A percentile compares a stretch with the other conserved stretches of the same genome.
Conservation (phyloP, 2,329 filamentous ascomycete genomes). For the Diaporthe caulivora region DNA sequence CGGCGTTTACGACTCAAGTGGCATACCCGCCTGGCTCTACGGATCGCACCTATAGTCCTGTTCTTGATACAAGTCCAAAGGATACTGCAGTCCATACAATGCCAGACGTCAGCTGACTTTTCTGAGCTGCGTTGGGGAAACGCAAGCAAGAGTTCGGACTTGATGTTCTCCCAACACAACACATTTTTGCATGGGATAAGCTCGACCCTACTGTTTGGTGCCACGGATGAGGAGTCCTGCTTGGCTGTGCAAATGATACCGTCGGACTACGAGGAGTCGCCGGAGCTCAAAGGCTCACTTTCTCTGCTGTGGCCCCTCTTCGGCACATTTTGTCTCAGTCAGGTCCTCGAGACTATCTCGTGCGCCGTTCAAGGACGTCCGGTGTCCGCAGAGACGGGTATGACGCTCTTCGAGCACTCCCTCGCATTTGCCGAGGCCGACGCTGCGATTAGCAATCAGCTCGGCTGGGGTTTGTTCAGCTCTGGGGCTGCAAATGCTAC, state of each 20-base stretch:
- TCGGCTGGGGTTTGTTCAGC: slow-evolving; percentile 77
- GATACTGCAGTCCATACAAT: slow-evolving; percentile 88
- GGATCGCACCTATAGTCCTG: slow-evolving; percentile 77
- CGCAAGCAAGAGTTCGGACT: slow-evolving; percentile 71
- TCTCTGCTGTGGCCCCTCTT: slow-evolving; percentile 82
- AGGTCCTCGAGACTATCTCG: slow-evolving; percentile 89
- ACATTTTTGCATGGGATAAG: slow-evolving; percentile 79
- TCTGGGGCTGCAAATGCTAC: slow-evolving; percentile 57
- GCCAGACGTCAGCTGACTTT: slow-evolving; percentile 86
- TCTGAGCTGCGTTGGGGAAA: slow-evolving; percentile 77
- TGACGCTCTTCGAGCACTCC: slow-evolving; percentile 97
- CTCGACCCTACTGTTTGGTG: slow-evolving; percentile 78
- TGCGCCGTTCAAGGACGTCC: slow-evolving; percentile 88
- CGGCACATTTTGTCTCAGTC: slow-evolving; percentile 77
- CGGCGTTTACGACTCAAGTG: slow-evolving; percentile 82
- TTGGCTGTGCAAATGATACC: slow-evolving; percentile 79
- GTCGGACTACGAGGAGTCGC: slow-evolving; percentile 61
- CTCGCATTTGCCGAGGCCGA: slow-evolving; percentile 97
- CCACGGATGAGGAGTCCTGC: slow-evolving; percentile 82
- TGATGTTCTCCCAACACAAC: slow-evolving; percentile 79
- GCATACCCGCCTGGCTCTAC: slow-evolving; percentile 77
- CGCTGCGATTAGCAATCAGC: slow-evolving; percentile 83
- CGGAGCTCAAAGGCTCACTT: slow-evolving; percentile 80
- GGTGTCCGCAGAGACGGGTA: slow-evolving; percentile 87
- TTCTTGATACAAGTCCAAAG: slow-evolving; percentile 76